A percentile compares a stretch with the other conserved stretches of the same genome.
Evolutionary conservation across 1,284 basidiomycete genomes (phyloP).

Genomic region (Pseudozyma pruni): DNA sequence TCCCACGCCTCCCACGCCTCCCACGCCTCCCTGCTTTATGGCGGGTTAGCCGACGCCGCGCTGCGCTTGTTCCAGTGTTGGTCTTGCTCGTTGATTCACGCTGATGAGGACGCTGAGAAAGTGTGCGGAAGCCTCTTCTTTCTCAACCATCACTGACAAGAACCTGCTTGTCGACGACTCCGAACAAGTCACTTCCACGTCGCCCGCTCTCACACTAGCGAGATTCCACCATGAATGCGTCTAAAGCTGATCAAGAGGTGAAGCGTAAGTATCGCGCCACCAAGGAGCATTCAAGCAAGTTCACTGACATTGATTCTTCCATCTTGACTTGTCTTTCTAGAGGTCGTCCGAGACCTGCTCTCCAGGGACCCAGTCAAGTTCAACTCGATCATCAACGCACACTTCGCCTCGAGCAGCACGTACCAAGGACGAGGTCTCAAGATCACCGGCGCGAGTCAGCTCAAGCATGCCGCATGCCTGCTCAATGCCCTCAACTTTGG

Average conservation of each 20-base stretch:
- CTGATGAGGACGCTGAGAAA: too few species aligned
- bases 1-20: too few species aligned
- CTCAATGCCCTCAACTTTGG: slow-evolving; percentile 49
- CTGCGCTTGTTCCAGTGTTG: too few species aligned
- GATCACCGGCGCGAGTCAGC: slow-evolving; percentile 45
- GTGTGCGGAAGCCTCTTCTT: too few species aligned
- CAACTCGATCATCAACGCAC: slow-evolving; percentile 54
- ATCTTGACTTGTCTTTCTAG: slow-evolving; percentile 1
- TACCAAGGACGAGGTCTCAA: slow-evolving; percentile 51
- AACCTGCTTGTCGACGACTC: too few species aligned
- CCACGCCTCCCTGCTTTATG: too few species aligned
- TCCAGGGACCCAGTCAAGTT: slow-evolving; percentile 46
- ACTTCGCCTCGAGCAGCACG: slow-evolving; percentile 38
- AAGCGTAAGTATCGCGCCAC: slow-evolving; percentile 14
- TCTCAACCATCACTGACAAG: too few species aligned
- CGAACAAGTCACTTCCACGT: neutral
- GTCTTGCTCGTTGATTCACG: too few species aligned
- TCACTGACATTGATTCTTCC: too few species aligned
- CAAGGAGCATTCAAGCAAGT: too few species aligned
- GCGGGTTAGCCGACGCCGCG: too few species aligned
- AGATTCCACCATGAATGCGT: slow-evolving; percentile 31
- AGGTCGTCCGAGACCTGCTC: slow-evolving; percentile 41
- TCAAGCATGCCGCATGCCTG: slow-evolving; percentile 50
- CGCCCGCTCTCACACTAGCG: too few species aligned
- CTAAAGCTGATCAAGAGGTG: slow-evolving; percentile 26